Percentiles rank a stretch among this genome's conserved stretches.
phyloP scores from a whole-genome alignment of 805 yeast species.

The Komagataella mondaviorum region DNA sequence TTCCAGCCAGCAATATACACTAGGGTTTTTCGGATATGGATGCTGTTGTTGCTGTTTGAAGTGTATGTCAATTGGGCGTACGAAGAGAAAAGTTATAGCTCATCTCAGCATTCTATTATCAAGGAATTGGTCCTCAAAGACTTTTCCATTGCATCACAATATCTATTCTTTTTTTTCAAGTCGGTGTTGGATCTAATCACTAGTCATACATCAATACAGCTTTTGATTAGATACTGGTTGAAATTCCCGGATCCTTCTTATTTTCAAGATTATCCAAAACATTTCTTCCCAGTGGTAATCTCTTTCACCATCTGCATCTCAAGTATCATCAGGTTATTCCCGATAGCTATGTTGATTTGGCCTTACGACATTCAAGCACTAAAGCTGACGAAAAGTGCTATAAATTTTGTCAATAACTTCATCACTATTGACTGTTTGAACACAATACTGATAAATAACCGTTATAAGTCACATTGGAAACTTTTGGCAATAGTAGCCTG shows the following conservation, averaged over 20 bases:
- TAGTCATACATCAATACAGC: slow-evolving; percentile 16
- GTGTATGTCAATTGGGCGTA: slow-evolving; percentile 88
- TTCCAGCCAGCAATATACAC: slow-evolving; percentile 1
- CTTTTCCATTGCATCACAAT: slow-evolving; percentile 33
- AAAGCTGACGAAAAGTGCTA: slow-evolving; percentile 17
- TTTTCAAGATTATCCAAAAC: slow-evolving; percentile 15
- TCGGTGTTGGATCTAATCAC: slow-evolving; percentile 24
- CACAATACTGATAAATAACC: slow-evolving; percentile 14
- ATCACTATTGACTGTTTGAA: slow-evolving; percentile 18
- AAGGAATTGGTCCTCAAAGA: slow-evolving; percentile 15
- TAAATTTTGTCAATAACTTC: slow-evolving; percentile 16
- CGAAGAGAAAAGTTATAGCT: slow-evolving; percentile 43
- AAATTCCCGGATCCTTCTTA: slow-evolving; percentile 13
- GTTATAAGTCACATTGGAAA: slow-evolving; percentile 15
- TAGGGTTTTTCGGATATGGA: slow-evolving; percentile 27
- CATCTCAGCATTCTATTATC: slow-evolving; percentile 7
- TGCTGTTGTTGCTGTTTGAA: slow-evolving; percentile 66
- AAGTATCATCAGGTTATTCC: slow-evolving; percentile 70
- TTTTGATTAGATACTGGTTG: slow-evolving; percentile 16
- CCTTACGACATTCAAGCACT: slow-evolving; percentile 75
- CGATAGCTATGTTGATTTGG: slow-evolving; percentile 92
- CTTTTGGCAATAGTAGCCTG: slow-evolving; percentile 12
- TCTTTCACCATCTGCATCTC: slow-evolving; percentile 64
- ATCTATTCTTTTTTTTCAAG: slow-evolving; percentile 38
- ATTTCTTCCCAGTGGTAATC: slow-evolving; percentile 24